phyloP scores from a whole-genome alignment of 495 filamentous ascomycete species.

The Xylaria castorea region DNA sequence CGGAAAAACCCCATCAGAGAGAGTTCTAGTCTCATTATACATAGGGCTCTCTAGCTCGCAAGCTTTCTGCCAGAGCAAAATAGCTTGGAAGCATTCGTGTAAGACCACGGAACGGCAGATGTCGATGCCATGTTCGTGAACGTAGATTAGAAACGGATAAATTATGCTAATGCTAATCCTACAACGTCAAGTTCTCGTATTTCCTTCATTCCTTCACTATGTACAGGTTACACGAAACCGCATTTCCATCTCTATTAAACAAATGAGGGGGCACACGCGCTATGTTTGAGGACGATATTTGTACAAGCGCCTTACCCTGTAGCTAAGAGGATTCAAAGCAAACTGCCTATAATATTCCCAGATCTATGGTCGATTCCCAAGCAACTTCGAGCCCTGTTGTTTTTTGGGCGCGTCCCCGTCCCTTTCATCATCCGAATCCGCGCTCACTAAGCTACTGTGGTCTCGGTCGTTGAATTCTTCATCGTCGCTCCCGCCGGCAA shows the following conservation, averaged over 20 bases:
- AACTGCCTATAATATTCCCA: not conserved
- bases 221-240: constrained; percentile 16
- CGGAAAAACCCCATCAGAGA: not conserved
- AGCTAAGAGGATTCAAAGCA: not conserved
- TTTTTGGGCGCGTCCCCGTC: not conserved
- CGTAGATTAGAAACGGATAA: not conserved
- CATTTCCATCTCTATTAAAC: constrained; percentile 10
- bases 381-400: not conserved
- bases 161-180: constrained; percentile 1
- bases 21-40: not conserved
- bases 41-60: no score
- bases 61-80: not conserved
- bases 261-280: not conserved
- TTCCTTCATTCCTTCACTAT: constrained; percentile 8
- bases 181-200: not conserved
- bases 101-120: not conserved
- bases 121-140: no score
- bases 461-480: constrained; percentile 66
- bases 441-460: constrained; percentile 35
- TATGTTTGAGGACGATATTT: not conserved
- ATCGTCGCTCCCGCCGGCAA: constrained; percentile 76
- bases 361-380: not conserved
- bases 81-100: not conserved
- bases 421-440: constrained; percentile 32
- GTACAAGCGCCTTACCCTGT: not conserved